Base-by-base conservation (phyloP, 805 yeast species). In the Sugiyamaella valdiviana region DNA sequence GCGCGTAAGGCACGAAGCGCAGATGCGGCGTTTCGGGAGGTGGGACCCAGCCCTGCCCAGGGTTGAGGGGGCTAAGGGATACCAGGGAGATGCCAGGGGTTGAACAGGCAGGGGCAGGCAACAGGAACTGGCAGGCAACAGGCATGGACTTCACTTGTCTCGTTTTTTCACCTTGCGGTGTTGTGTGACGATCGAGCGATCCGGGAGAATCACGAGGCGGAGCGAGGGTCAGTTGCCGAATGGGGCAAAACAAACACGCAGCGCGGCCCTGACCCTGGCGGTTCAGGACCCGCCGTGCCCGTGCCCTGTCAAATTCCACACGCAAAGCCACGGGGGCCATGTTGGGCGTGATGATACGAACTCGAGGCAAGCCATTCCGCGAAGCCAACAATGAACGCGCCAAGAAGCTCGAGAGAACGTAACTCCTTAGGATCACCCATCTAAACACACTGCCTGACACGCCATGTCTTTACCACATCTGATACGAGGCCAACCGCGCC, bases 261-360 rank as follows among this genome's bases (percentile, higher is more conserved):
- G 21, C 3, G 14, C 17, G 39, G 22, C 42, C 22, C 24, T n/a
- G 19, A 15, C 42, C 16, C 21, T 22, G 42, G 15, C 9, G 16
- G 16, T 9, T n/a, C 16, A 19, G 15, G 39, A 36, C 42, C 42
- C n/a, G n/a, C n/a, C 42, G 21, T 22, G 23, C 42, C 42, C 42
- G 6, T 19, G 23, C 21, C 42, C 21, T 39, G 16, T 5, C 22
- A 36, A 36, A 10, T n/a, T 36, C 14, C 39, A n/a, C 16, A 36
- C 39, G 14, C 16, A n/a, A 36, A 19, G 16, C 16, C 16, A 36
- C 14, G 16, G 39, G 39, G 16, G 16, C 16, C 17, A 36, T 19
- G 41, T 16, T n/a, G 26, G 23, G 24, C 9, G 22, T 19, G 3
- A 15, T 4, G 23, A 21, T 19, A 39, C 24, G 42, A n/a, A n/a